Percentiles rank a stretch among this genome's conserved stretches.
These are phyloP conservation scores for Epichloe baconii DNA, from an alignment of 2,329 filamentous ascomycete genomes.

Conservation along the genomic window DNA sequence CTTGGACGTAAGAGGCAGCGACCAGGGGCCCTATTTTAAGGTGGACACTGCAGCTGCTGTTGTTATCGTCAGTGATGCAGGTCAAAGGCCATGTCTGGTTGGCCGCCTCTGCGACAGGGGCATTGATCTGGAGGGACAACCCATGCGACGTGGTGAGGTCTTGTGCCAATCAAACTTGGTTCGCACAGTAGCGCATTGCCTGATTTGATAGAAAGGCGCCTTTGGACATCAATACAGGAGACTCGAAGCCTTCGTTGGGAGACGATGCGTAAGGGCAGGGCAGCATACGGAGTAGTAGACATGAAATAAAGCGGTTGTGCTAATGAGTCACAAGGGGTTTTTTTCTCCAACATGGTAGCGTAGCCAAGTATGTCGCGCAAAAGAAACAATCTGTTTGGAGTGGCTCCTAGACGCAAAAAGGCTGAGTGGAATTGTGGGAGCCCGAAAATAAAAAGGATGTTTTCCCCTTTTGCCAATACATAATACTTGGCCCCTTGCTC, in stretches of 20 bases:
- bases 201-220: constrained; percentile 9
- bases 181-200: constrained; percentile 2
- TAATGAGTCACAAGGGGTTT: constrained; percentile 6
- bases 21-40: neutral
- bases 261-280: constrained; percentile 5
- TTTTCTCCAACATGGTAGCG: neutral
- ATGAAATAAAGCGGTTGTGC: neutral
- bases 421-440: too few species aligned
- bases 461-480: too few species aligned
- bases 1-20: neutral
- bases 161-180: constrained; percentile 9
- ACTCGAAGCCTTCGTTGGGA: constrained; percentile 10
- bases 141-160: constrained; percentile 5
- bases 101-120: constrained; percentile 1
- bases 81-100: neutral
- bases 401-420: too few species aligned
- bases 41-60: neutral
- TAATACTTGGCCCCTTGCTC: neutral
- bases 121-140: neutral
- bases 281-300: neutral
- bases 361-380: neutral
- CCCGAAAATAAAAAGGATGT: too few species aligned
- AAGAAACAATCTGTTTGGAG: too few species aligned
- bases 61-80: constrained; percentile 1
- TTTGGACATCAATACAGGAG: constrained; percentile 16